Evolutionary conservation across 2,329 filamentous ascomycete species (phyloP).

Genomic region (Aspergillus fischeri): DNA sequence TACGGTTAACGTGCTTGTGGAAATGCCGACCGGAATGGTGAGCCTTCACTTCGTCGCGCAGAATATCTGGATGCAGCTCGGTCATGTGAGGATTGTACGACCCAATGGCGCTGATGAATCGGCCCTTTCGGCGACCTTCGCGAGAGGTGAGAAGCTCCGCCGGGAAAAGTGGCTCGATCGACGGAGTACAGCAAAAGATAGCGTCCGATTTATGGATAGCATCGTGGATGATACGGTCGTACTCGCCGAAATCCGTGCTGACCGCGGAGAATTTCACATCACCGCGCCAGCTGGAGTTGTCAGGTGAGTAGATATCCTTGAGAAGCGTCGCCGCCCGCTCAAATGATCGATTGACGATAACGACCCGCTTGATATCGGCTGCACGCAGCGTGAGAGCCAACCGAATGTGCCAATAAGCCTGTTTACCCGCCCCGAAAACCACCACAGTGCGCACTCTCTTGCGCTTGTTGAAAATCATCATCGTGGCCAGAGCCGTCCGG

Average conservation of each 20-base stretch:
- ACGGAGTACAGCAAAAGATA: constrained; percentile 86
- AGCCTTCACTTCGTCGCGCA: constrained; percentile 59
- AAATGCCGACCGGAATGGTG: constrained; percentile 43
- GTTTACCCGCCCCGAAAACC: constrained; percentile 82
- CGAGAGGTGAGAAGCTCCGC: constrained; percentile 63
- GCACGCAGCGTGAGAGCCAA: constrained; percentile 67
- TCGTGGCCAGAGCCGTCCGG: constrained; percentile 59
- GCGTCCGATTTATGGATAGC: constrained; percentile 68
- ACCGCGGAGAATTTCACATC: constrained; percentile 65
- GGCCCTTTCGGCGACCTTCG: constrained; percentile 42
- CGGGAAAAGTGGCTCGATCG: constrained; percentile 70
- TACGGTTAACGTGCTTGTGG: constrained; percentile 50
- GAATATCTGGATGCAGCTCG: constrained; percentile 73
- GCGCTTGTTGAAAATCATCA: constrained; percentile 62
- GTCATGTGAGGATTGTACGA: constrained; percentile 68
- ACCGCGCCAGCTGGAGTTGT: constrained; percentile 58
- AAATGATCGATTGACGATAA: constrained; percentile 71
- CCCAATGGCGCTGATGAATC: constrained; percentile 43
- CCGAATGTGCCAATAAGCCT: constrained; percentile 92
- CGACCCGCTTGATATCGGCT: constrained; percentile 68
- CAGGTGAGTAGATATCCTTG: constrained; percentile 51
- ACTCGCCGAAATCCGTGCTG: constrained; percentile 69
- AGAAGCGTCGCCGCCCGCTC: constrained; percentile 46
- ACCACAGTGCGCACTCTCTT: constrained; percentile 68
- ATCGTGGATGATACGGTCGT: constrained; percentile 62